phyloP scores from a whole-genome alignment of 306 rosid genomes.

The Lablab purpureus region DNA sequence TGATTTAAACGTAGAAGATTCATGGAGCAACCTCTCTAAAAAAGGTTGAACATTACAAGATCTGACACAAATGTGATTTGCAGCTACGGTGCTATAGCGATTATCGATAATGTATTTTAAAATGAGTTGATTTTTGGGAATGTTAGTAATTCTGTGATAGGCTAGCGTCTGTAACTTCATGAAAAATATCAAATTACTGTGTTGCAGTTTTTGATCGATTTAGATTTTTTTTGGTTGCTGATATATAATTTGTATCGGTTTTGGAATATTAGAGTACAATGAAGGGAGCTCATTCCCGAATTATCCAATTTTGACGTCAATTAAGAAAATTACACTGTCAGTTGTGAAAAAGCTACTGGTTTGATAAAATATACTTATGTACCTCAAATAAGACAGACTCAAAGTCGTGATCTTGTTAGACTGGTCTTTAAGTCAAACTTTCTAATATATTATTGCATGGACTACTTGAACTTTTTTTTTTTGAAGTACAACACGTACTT shows the following conservation, averaged over 20 bases:
- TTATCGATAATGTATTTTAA: slow-evolving; percentile 18
- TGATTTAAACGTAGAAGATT: not conserved
- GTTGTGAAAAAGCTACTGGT: not conserved
- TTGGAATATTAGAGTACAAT: not conserved
- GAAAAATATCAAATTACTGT: not conserved
- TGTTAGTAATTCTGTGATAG: slow-evolving; percentile 17
- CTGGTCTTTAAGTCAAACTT: no score
- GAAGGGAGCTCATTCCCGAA: not conserved
- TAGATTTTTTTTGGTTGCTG: no score
- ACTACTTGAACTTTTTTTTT: no score
- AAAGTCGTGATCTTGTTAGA: no score
- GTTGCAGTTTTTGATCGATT: slow-evolving; percentile 3
- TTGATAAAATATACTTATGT: no score
- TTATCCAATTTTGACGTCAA: not conserved
- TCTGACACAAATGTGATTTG: not conserved
- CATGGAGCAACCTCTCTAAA: not conserved
- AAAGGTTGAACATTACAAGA: not conserved
- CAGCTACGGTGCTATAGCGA: not conserved
- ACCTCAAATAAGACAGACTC: no score
- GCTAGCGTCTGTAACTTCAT: slow-evolving; percentile 31
- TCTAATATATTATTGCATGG: no score
- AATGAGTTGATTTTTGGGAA: slow-evolving; percentile 10
- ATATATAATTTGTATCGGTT: not conserved
- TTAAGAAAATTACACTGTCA: not conserved
- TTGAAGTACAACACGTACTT: no score